These are phyloP conservation scores for Fusarium sp. DNA, from an alignment of 2,329 filamentous ascomycete species.

Conservation along the genomic window DNA sequence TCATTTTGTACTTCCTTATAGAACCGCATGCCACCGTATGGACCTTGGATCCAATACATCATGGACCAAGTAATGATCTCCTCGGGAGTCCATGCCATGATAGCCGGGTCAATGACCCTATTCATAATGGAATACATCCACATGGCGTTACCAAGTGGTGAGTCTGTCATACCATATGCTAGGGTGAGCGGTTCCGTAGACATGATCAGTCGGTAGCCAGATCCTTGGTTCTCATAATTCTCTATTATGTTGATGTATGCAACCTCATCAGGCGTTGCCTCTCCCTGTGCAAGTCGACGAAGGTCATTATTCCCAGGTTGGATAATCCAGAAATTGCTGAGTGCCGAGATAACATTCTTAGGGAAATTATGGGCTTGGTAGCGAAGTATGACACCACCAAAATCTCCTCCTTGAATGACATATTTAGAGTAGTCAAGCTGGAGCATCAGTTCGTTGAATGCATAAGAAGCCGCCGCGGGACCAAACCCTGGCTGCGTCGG, in stretches of 20 bases:
- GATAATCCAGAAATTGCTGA: neutral
- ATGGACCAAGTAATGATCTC: neutral
- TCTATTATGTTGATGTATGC: neutral
- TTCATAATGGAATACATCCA: neutral
- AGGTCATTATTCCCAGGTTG: neutral
- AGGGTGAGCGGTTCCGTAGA: neutral
- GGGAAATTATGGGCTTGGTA: neutral
- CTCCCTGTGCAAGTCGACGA: neutral
- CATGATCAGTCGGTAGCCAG: neutral
- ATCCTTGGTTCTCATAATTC: neutral
- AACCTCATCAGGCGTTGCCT: neutral
- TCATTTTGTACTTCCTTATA: neutral
- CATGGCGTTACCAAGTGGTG: neutral
- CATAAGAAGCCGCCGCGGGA: neutral
- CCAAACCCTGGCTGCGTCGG: neutral
- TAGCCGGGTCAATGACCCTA: neutral
- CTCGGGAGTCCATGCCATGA: neutral
- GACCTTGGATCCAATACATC: neutral
- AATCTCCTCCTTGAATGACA: neutral
- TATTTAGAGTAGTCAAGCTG: neutral
- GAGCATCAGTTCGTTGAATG: neutral
- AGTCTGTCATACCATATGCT: neutral
- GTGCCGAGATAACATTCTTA: neutral
- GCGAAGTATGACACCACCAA: neutral
- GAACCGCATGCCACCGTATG: neutral